Conservation (phyloP, 2,329 filamentous ascomycete species). For the Talaromyces marneffei region DNA sequence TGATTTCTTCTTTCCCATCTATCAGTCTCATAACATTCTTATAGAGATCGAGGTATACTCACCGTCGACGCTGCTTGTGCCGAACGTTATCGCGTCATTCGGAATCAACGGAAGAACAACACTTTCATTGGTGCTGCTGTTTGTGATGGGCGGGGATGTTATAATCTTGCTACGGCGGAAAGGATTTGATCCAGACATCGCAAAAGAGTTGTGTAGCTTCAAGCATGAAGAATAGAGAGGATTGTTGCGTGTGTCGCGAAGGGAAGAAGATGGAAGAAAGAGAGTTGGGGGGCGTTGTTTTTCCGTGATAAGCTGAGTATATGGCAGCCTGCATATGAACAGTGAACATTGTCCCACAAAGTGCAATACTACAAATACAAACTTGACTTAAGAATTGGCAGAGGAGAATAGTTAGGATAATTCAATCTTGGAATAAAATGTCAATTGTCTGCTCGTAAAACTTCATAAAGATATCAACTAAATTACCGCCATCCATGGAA, state of each 20-base stretch:
- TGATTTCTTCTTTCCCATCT: not conserved
- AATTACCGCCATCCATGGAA: not conserved
- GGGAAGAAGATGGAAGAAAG: not conserved
- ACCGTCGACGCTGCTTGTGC: not conserved
- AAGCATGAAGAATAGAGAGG: conserved; percentile 33
- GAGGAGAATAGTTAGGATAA: not conserved
- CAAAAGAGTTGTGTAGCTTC: conserved; percentile 23
- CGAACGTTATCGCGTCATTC: conserved; percentile 17
- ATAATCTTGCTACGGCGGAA: conserved; percentile 41
- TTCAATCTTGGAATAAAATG: not conserved
- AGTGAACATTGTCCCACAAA: conserved; percentile 1
- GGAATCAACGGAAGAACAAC: conserved; percentile 18
- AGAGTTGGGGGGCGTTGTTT: not conserved
- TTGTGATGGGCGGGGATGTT: conserved; percentile 12
- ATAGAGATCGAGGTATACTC: not conserved
- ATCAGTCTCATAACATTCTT: not conserved
- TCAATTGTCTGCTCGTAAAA: not conserved
- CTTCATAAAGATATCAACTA: not conserved
- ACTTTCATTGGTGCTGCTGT: conserved; percentile 23
- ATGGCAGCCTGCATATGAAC: conserved; percentile 11
- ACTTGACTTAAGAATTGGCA: not conserved
- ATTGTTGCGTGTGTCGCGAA: not conserved
- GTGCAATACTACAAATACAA: not conserved
- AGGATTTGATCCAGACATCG: conserved; percentile 47
- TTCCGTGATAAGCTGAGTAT: conserved; percentile 1